Evolutionary conservation across 306 rosid genomes (phyloP).

Genomic region (Sechiopsis laciniata): DNA sequence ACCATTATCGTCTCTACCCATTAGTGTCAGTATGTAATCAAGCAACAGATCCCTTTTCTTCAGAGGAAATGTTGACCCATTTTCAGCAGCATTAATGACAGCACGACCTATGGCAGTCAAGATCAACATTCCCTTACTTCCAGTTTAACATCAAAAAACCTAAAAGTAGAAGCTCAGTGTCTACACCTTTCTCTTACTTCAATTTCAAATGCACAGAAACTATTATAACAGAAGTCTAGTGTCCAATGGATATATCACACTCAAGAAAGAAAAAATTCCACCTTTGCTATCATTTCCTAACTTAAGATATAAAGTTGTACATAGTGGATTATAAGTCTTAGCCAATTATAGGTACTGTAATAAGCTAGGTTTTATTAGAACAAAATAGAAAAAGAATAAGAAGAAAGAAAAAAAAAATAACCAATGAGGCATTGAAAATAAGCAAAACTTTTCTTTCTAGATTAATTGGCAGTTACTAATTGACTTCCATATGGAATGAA

Average conservation of each 20-base stretch:
- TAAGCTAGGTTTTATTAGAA: neutral
- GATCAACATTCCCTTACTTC: slow-evolving; percentile 25
- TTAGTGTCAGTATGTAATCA: slow-evolving; percentile 76
- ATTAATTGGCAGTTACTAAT: neutral
- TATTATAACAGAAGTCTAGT: neutral
- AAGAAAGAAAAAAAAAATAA: too few relatives aligned
- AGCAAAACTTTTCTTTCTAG: neutral
- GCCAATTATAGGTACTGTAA: neutral
- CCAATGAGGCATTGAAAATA: too few relatives aligned
- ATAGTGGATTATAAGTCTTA: neutral
- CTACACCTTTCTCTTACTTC: slow-evolving; percentile 4
- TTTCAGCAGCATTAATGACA: slow-evolving; percentile 89
- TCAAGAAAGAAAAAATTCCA: neutral
- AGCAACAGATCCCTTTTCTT: slow-evolving; percentile 86
- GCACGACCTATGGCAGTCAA: slow-evolving; percentile 59
- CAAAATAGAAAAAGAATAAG: too few relatives aligned
- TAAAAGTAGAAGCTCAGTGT: slow-evolving; percentile 1
- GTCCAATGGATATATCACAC: slow-evolving; percentile 4
- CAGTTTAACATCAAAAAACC: slow-evolving; percentile 21
- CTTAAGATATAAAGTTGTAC: neutral
- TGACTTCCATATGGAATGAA: slow-evolving; percentile 10
- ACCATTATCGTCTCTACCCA: slow-evolving; percentile 86
- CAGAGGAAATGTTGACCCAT: slow-evolving; percentile 84
- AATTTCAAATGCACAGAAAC: slow-evolving; percentile 21
- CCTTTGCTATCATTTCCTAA: neutral